A percentile compares a stretch with the other conserved stretches of the same genome.
phyloP scores from a whole-genome alignment of 2,329 filamentous ascomycete genomes.

The Stachybotrys chlorohalonatus region DNA sequence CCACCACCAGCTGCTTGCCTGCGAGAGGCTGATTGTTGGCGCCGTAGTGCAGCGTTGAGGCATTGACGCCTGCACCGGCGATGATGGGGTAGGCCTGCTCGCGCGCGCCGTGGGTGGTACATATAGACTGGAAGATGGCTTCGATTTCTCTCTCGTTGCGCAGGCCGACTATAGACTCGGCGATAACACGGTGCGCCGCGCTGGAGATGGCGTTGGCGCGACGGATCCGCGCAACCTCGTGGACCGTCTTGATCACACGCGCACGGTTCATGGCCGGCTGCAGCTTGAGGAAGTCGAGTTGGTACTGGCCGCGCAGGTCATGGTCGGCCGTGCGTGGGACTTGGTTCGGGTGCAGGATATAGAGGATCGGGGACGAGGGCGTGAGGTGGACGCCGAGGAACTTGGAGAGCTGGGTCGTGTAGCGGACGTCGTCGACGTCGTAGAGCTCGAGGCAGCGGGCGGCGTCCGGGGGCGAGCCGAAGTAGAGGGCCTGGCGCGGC shows the following conservation, averaged over 20 bases:
- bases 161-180: constrained; percentile 52
- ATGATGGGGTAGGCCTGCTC: constrained; percentile 85
- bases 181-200: constrained; percentile 64
- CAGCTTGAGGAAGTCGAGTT: constrained; percentile 44
- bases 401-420: constrained; percentile 42
- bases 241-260: constrained; percentile 74
- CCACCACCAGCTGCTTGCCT: constrained; percentile 63
- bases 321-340: constrained; percentile 22
- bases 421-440: constrained; percentile 64
- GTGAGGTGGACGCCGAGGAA: constrained; percentile 30
- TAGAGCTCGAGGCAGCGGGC: constrained; percentile 53
- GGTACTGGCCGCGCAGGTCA: constrained; percentile 22
- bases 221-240: constrained; percentile 75
- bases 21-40: constrained; percentile 66
- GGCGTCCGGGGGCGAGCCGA: constrained; percentile 49
- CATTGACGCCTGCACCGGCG: constrained; percentile 74
- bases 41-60: constrained; percentile 77
- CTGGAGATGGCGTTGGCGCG: constrained; percentile 75
- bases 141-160: constrained; percentile 77
- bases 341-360: constrained; percentile 40
- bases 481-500: constrained; percentile 52
- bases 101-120: constrained; percentile 63
- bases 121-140: constrained; percentile 64
- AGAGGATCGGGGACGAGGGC: constrained; percentile 29
- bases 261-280: constrained; percentile 68